Conservation (phyloP, 108 stramenopile species). For the Cylindrotheca fusiformis region DNA sequence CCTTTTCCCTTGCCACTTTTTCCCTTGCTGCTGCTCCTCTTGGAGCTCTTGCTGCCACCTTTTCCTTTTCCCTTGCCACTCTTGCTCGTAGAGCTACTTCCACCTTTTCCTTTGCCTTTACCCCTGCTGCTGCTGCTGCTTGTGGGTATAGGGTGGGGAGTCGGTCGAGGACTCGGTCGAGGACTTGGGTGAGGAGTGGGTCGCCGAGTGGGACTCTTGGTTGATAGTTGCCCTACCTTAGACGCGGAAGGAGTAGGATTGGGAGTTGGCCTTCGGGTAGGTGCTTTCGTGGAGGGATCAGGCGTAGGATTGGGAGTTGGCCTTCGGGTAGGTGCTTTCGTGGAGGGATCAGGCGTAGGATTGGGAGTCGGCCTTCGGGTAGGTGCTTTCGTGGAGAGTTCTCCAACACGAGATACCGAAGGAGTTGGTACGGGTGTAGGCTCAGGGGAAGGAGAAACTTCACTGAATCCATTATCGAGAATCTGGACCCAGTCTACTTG, state of each 20-base stretch:
- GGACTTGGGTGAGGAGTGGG: neutral
- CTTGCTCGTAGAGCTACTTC: neutral
- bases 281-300: neutral
- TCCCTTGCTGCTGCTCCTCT: too few species aligned
- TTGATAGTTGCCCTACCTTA: neutral
- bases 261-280: neutral
- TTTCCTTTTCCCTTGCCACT: constrained; percentile 13
- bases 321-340: neutral
- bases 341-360: neutral
- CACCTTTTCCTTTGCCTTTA: neutral
- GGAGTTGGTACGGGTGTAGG: neutral
- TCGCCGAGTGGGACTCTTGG: neutral
- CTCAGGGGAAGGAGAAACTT: neutral
- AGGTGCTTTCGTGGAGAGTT: neutral
- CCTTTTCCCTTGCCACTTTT: too few species aligned
- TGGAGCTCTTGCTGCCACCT: too few species aligned
- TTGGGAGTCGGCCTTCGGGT: neutral
- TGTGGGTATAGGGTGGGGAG: neutral
- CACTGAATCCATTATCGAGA: constrained; percentile 8
- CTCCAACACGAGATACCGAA: too few species aligned
- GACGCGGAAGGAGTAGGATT: neutral
- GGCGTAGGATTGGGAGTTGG: neutral
- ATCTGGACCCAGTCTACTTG: constrained; percentile 19
- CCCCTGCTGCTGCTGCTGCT: constrained; percentile 1
- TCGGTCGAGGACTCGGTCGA: neutral